Evolutionary conservation across 2,329 filamentous ascomycete species (phyloP).

Genomic region (Monosporascus sp.): DNA sequence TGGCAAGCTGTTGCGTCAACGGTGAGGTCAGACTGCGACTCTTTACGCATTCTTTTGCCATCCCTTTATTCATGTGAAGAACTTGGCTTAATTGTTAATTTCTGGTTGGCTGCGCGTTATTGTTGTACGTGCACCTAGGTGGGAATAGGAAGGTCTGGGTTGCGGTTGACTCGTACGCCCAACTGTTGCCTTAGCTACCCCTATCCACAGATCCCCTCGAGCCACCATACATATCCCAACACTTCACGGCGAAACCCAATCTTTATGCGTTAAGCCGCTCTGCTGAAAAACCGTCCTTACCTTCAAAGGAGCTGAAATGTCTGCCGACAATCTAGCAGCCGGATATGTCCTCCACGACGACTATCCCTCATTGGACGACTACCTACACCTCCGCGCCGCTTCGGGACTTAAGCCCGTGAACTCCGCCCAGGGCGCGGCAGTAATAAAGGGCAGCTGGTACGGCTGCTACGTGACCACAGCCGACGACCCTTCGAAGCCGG

Average conservation of each 20-base stretch:
- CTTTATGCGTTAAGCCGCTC: not conserved
- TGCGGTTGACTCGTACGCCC: not conserved
- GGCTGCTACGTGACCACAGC: constrained; percentile 33
- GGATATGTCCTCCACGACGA: constrained; percentile 31
- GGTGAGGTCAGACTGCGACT: no score
- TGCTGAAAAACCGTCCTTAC: not conserved
- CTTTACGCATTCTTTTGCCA: no score
- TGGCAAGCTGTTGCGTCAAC: no score
- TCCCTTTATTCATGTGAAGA: not conserved
- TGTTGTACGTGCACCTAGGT: no score
- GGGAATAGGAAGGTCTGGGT: not conserved
- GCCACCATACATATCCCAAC: not conserved
- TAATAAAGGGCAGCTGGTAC: constrained; percentile 34
- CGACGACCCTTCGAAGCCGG: constrained; percentile 11
- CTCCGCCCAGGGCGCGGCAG: constrained; percentile 28
- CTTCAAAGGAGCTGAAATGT: not conserved
- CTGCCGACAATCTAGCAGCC: constrained; percentile 17
- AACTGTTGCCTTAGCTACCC: not conserved
- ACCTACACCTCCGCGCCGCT: constrained; percentile 30
- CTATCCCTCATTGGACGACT: constrained; percentile 29
- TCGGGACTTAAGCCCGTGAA: constrained; percentile 32
- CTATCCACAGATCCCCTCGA: not conserved
- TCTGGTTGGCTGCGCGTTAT: not conserved
- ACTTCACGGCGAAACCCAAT: not conserved
- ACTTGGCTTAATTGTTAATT: not conserved